A percentile compares a stretch with the other conserved stretches of the same genome.
Conservation (phyloP, 169 alveolate species). For the Cryptosporidium ryanae region DNA sequence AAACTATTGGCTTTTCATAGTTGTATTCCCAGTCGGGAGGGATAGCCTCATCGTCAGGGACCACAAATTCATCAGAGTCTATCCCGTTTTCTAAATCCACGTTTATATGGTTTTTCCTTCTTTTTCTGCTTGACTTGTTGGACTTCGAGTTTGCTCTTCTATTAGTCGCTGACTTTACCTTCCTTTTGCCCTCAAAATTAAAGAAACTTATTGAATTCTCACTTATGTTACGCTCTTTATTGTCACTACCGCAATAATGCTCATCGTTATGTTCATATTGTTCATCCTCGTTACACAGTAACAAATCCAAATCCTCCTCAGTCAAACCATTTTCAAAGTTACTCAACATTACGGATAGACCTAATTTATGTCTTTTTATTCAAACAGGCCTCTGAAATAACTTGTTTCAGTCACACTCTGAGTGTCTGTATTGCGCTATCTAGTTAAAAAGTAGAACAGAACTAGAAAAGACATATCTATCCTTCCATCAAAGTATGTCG, state of each 20-base stretch:
- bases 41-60: slow-evolving; percentile 64
- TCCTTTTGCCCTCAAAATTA: no score
- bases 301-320: slow-evolving; percentile 49
- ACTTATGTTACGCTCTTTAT: slow-evolving; percentile 3
- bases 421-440: no score
- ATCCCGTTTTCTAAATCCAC: no score
- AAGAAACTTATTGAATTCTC: neutral
- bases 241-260: neutral
- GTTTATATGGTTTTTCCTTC: no score
- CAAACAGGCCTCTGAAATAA: no score
- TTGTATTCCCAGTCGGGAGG: slow-evolving; percentile 74
- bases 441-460: no score
- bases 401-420: no score
- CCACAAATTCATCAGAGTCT: slow-evolving; percentile 64
- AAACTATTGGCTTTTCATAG: slow-evolving; percentile 37
- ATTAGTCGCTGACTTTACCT: no score
- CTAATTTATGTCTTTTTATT: neutral
- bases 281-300: neutral
- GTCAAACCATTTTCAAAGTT: slow-evolving; percentile 62
- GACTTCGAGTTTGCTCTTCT: no score
- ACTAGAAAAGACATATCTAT: no score
- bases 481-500: no score
- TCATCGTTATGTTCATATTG: neutral
- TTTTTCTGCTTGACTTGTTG: no score
- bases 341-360: slow-evolving; percentile 16